These are phyloP conservation scores for Lavandula angustifolia DNA, from an alignment of 257 asterid species.

Conservation along the genomic window DNA sequence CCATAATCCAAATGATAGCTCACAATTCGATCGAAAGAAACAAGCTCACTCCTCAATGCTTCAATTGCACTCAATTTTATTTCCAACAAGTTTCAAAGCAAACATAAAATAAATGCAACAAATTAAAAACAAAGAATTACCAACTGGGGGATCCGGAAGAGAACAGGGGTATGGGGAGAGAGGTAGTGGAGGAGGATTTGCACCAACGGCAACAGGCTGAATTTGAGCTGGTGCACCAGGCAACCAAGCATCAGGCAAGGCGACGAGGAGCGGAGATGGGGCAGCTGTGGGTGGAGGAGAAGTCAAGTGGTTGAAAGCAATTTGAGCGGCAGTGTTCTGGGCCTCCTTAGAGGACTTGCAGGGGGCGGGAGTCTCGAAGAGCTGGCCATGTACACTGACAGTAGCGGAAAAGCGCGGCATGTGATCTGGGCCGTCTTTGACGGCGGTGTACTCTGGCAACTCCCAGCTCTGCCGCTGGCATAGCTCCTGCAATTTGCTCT, in stretches of 20 bases:
- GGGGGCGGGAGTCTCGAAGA: constrained; percentile 42
- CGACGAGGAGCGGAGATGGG: not conserved
- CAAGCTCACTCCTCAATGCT: not conserved
- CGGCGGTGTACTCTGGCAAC: constrained; percentile 45
- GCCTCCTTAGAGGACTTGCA: constrained; percentile 61
- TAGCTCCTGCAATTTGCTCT: constrained; percentile 60
- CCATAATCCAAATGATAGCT: not conserved
- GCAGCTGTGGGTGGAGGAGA: constrained; percentile 5
- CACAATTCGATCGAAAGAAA: not conserved
- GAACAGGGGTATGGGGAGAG: constrained; percentile 41
- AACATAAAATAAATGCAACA: not conserved
- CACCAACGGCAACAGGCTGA: constrained; percentile 3
- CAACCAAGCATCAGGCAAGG: not conserved
- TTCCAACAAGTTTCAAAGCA: too few relatives aligned
- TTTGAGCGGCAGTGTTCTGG: constrained; percentile 58
- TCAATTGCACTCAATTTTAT: too few relatives aligned
- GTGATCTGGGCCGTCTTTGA: constrained; percentile 60
- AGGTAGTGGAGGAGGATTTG: constrained; percentile 21
- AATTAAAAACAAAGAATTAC: not conserved
- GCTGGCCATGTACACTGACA: constrained; percentile 42
- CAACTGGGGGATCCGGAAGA: constrained; percentile 40
- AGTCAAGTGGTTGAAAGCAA: constrained; percentile 43
- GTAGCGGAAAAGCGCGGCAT: constrained; percentile 56
- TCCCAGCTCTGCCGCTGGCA: constrained; percentile 58
- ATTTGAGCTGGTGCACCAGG: not conserved